Base-by-base conservation (phyloP, 2,329 filamentous ascomycete species). In the Epichloe amarillans region DNA sequence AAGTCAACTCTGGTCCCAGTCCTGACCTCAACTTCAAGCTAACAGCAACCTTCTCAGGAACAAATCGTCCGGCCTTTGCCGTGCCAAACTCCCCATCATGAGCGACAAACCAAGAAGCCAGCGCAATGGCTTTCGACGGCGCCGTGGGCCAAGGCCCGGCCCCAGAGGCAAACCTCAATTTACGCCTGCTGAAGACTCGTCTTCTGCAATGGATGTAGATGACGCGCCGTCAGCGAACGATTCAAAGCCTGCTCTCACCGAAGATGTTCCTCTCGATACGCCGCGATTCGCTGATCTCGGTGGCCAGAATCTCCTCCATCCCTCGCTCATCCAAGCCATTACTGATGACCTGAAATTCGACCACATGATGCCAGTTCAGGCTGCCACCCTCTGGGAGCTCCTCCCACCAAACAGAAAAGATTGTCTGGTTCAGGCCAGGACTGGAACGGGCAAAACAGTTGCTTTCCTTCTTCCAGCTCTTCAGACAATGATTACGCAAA, bases 401-500 rank as follows among this genome's bases (percentile, higher is more conserved):
- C 67, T 76, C 11, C 67, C 69, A n/a, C 68, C 69, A 0, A 66
- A 65, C 47, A 65, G 68, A 26, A 63, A 59, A 48, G 75, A 78
- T 60, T 71, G 80, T 52, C 71, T 94, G 53, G 88, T 87, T 6
- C 88, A 93, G 66, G 88, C 88, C 48, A 90, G 86, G 70, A 94
- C 88, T 1, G 88, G 88, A 57, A 94, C 88, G 0, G 88, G 88
- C 58, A 94, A 94, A 70, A 94, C 88, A 0, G 67, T 93, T 50
- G 88, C 84, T 46, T 94, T 94, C 69, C 73, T 94, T 37, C 71
- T 93, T 3, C 88, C 88, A n/a, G 77, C 86, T n/a, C 70, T 94
- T 37, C 85, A 93, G 64, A 85, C 79, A 53, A 83, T 93, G 60
- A 72, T 91, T 58, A 68, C 66, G 47, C 65, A 64, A 52, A 64